A percentile compares a stretch with the other conserved stretches of the same genome.
Conservation (phyloP, 2,329 filamentous ascomycete species). For the Daldinia sp. region DNA sequence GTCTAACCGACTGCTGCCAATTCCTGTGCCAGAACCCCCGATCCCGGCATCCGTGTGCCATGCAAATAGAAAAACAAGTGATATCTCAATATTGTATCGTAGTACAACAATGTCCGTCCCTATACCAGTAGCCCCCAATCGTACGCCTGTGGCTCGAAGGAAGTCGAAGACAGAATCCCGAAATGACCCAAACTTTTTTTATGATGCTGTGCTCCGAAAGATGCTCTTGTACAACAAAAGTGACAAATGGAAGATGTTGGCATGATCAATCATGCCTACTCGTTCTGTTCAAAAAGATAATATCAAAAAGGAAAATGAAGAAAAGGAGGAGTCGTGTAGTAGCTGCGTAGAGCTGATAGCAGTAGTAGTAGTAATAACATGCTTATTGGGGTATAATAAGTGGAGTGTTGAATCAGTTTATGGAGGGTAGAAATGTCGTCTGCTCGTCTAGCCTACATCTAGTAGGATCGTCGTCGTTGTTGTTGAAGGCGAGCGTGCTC, state of each 20-base stretch:
- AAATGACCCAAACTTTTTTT: conserved; percentile 51
- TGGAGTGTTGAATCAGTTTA: conserved; percentile 35
- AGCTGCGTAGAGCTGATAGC: conserved; percentile 31
- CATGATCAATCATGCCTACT: conserved; percentile 44
- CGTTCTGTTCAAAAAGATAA: conserved; percentile 35
- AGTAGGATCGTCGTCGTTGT: conserved; percentile 66
- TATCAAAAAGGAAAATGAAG: conserved; percentile 37
- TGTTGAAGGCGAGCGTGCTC: conserved; percentile 74
- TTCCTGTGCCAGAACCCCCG: conserved; percentile 37
- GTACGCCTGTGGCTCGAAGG: conserved; percentile 44
- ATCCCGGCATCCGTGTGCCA: conserved; percentile 42
- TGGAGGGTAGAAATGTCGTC: conserved; percentile 19
- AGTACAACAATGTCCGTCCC: conserved; percentile 42
- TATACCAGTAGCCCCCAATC: conserved; percentile 40
- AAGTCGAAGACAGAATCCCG: conserved; percentile 43
- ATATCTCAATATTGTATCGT: conserved; percentile 45
- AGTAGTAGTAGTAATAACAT: conserved; percentile 36
- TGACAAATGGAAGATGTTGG: conserved; percentile 45
- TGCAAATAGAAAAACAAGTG: conserved; percentile 45
- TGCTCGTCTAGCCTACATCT: conserved; percentile 36
- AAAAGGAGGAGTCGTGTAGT: conserved; percentile 42
- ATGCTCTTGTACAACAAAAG: conserved; percentile 58
- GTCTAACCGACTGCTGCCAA: conserved; percentile 31
- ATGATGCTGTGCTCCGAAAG: conserved; percentile 61
- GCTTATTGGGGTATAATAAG: conserved; percentile 41